A percentile compares a stretch with the other conserved stretches of the same genome.
Conservation (phyloP, 2,329 filamentous ascomycete species). For the Ophiocordyceps camponoti-floridani region DNA sequence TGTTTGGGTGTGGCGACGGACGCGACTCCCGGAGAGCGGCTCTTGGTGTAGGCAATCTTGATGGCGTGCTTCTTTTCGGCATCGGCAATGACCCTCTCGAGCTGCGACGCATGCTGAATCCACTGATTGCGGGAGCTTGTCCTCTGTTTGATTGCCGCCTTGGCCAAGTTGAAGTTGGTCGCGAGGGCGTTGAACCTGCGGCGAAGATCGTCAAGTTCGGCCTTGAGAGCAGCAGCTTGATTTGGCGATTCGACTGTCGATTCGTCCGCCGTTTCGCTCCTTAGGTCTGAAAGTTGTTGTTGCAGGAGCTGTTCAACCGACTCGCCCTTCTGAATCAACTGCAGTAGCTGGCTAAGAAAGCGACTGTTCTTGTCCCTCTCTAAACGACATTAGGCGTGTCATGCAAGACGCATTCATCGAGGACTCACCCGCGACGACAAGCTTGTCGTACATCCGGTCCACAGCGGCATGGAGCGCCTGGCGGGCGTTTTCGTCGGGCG, state of each 20-base stretch:
- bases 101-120: constrained; percentile 22
- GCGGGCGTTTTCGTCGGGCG: not conserved
- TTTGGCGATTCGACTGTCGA: not conserved
- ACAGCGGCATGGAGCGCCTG: not conserved
- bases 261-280: not conserved
- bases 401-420: no score
- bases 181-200: constrained; percentile 22
- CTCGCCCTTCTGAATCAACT: not conserved
- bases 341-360: not conserved
- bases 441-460: not conserved
- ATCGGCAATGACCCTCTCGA: constrained; percentile 23
- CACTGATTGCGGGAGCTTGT: constrained; percentile 25
- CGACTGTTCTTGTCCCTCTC: not conserved
- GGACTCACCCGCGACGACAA: constrained; percentile 1
- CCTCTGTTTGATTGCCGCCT: constrained; percentile 19
- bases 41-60: constrained; percentile 9
- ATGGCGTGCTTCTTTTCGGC: constrained; percentile 21
- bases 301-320: not conserved
- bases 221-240: constrained; percentile 7
- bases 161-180: constrained; percentile 21
- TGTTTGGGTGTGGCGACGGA: not conserved
- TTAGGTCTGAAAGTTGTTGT: not conserved
- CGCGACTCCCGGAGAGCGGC: not conserved
- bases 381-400: not conserved
- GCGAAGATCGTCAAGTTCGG: constrained; percentile 19